These are phyloP conservation scores for Coprinopsis marcescibilis DNA, from an alignment of 768 basidiomycete genomes.

Conservation along the genomic window DNA sequence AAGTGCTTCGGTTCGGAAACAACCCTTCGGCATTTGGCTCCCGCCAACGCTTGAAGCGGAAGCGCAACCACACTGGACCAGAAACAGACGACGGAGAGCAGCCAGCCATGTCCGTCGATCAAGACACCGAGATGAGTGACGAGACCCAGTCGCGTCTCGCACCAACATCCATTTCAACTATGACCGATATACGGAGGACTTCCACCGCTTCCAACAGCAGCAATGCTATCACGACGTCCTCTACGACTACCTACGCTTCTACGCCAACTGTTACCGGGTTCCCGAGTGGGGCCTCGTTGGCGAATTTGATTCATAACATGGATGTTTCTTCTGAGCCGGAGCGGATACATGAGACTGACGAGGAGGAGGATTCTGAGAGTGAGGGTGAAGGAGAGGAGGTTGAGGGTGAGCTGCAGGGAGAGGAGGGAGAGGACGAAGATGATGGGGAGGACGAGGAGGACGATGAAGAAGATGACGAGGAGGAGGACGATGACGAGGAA, in stretches of 20 bases:
- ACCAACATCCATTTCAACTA: neutral
- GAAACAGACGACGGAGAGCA: neutral
- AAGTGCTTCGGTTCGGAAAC: neutral
- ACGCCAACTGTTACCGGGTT: neutral
- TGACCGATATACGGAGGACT: neutral
- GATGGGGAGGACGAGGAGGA: slow-evolving; percentile 11
- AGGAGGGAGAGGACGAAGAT: slow-evolving; percentile 15
- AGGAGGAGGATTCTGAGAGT: slow-evolving; percentile 15
- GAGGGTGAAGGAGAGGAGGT: slow-evolving; percentile 11
- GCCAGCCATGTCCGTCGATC: neutral
- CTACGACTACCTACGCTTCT: neutral
- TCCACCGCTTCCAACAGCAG: neutral
- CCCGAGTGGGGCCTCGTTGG: slow-evolving; percentile 3
- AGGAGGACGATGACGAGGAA: slow-evolving; percentile 16
- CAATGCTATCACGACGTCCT: neutral
- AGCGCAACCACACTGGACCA: neutral
- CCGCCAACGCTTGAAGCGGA: slow-evolving; percentile 1
- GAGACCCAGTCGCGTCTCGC: slow-evolving; percentile 4
- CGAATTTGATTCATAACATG: slow-evolving; percentile 8
- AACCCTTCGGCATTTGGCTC: slow-evolving; percentile 3
- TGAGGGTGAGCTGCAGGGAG: slow-evolving; percentile 3
- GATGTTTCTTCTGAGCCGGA: slow-evolving; percentile 3
- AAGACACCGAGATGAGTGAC: slow-evolving; percentile 9
- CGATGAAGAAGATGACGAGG: slow-evolving; percentile 3
- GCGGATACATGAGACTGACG: slow-evolving; percentile 5